Conservation (phyloP, 495 filamentous ascomycete species). For the Sabuloglossum arenarium region DNA sequence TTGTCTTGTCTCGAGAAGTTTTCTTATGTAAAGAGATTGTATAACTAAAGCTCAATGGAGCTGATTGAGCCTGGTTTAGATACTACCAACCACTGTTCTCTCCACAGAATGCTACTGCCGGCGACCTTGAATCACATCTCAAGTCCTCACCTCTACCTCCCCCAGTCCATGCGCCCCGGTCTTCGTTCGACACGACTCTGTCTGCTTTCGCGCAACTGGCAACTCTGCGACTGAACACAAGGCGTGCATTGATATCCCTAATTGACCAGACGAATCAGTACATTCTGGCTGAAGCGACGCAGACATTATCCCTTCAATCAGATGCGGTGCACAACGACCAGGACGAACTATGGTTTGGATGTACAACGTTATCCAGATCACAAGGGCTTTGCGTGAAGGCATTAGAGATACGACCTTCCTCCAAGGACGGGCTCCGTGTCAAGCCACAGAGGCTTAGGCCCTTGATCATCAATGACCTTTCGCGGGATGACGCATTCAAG, state of each 20-base stretch:
- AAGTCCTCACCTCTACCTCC: background rate
- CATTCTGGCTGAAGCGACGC: constrained; percentile 11
- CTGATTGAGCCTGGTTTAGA: background rate
- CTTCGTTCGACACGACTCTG: constrained; percentile 34
- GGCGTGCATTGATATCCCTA: constrained; percentile 31
- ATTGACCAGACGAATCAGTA: constrained; percentile 8
- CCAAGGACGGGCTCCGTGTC: background rate
- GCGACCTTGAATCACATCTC: background rate
- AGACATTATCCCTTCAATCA: constrained; percentile 3
- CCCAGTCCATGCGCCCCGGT: background rate
- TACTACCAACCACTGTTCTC: background rate
- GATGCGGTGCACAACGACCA: constrained; percentile 2
- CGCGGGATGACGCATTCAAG: constrained; percentile 6
- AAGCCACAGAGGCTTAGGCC: constrained; percentile 1
- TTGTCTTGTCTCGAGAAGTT: too few relatives aligned
- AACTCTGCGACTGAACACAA: constrained; percentile 27
- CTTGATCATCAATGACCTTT: constrained; percentile 8
- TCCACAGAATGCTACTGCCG: background rate
- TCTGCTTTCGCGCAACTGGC: constrained; percentile 43
- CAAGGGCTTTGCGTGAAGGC: constrained; percentile 8
- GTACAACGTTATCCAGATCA: constrained; percentile 6
- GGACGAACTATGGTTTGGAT: constrained; percentile 6
- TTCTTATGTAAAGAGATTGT: background rate
- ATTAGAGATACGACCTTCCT: constrained; percentile 3
- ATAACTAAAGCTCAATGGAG: background rate